phyloP scores from a whole-genome alignment of 805 yeast species.

The Wickerhamiella hasegawae region DNA sequence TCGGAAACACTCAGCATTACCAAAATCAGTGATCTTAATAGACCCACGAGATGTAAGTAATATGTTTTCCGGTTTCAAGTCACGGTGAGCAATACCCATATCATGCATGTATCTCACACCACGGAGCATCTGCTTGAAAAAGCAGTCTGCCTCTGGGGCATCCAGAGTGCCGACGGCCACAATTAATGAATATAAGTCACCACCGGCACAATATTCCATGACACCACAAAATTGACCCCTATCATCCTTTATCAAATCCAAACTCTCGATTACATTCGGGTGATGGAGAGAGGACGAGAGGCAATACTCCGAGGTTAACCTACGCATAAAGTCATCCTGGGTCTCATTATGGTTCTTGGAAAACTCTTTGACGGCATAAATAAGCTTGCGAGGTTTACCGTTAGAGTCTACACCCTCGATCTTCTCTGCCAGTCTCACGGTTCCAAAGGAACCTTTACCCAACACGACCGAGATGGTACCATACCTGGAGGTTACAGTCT shows the following conservation, averaged over 20 bases:
- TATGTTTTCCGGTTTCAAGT: slow-evolving; percentile 78
- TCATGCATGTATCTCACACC: slow-evolving; percentile 75
- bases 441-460: slow-evolving; percentile 88
- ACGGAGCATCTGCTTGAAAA: slow-evolving; percentile 65
- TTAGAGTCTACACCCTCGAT: slow-evolving; percentile 24
- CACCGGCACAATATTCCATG: slow-evolving; percentile 89
- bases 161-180: slow-evolving; percentile 37
- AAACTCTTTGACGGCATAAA: slow-evolving; percentile 63
- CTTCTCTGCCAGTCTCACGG: slow-evolving; percentile 71
- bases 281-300: slow-evolving; percentile 61
- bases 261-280: slow-evolving; percentile 57
- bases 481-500: slow-evolving; percentile 69
- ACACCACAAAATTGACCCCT: slow-evolving; percentile 63
- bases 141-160: slow-evolving; percentile 66
- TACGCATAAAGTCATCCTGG: slow-evolving; percentile 38
- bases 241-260: slow-evolving; percentile 61
- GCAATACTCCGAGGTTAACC: slow-evolving; percentile 80
- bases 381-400: slow-evolving; percentile 26
- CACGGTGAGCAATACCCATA: slow-evolving; percentile 87
- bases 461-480: slow-evolving; percentile 85
- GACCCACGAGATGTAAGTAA: slow-evolving; percentile 48
- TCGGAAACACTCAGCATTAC: slow-evolving; percentile 76
- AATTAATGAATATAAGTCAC: slow-evolving; percentile 52
- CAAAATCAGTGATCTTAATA: slow-evolving; percentile 66
- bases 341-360: slow-evolving; percentile 43